Evolutionary conservation across 805 yeast genomes (phyloP), one percentile per base, ranked within the genome.

Genomic region (Metschnikowia santaceciliae): DNA sequence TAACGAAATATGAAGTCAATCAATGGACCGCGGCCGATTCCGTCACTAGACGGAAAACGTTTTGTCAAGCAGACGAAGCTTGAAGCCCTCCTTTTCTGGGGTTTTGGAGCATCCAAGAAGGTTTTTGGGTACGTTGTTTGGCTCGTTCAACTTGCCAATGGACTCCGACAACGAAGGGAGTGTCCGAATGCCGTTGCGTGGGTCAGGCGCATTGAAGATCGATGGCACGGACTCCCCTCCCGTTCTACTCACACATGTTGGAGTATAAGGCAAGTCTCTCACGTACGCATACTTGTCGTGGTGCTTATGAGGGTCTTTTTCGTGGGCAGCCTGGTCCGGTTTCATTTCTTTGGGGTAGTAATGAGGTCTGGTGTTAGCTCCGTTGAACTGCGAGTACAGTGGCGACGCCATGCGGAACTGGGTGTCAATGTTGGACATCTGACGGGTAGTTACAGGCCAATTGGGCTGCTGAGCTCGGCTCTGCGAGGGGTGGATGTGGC

Each of bases 21-120:
- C 30, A 26, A 26, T 26, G 30, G 11, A 26, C 30, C 30, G 30
- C 40, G 40, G 30, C 14, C 26, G 22, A 13, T 20, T 20, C 22
- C 26, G 30, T 6, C 30, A 13, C 26, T 46, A 39, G 4, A 33
- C 50, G 13, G 49, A 39, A 38, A 39, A 49, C 8, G 35, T 13
- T 32, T 41, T 23, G 52, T 46, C 50, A 10, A 49, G 33, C 33
- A 37, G 23, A 20, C 47, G 47, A 32, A 42, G 41, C 40, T 47
- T 47, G 32, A 44, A 22, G 7, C 8, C 34, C 22, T 44, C 47
- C n/a, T 44, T 36, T 14, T 44, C 40, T 4, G 47, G 47, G 7
- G 22, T 15, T 23, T 44, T 44, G 32, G 47, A 44, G 47, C 47
- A 44, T 22, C 47, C 34, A 34, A 36, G 22, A 23, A 36, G 37